These are phyloP conservation scores for Pseudogymnoascus sp. DNA, from an alignment of 2,329 filamentous ascomycete genomes.

Conservation along the genomic window DNA sequence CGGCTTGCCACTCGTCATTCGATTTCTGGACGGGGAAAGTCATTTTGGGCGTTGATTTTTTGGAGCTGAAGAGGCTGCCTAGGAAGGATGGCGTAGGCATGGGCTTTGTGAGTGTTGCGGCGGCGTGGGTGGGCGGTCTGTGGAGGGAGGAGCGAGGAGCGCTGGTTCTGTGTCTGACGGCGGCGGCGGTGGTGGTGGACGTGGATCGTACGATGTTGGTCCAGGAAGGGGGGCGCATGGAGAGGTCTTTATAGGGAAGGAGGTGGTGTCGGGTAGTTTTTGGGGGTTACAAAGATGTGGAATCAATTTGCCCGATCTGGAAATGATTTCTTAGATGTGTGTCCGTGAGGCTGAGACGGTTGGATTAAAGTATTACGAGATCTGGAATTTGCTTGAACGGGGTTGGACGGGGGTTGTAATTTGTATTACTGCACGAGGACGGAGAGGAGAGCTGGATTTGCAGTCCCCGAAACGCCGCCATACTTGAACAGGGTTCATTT, in stretches of 20 bases:
- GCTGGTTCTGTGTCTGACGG: conserved; percentile 29
- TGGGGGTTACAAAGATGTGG: not conserved
- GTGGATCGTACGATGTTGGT: conserved; percentile 36
- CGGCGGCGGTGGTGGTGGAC: conserved; percentile 31
- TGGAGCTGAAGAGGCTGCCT: conserved; percentile 61
- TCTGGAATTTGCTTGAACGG: not conserved
- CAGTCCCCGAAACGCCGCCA: not conserved
- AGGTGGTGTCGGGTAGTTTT: not conserved
- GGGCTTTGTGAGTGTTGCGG: conserved; percentile 41
- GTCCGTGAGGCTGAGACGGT: not conserved
- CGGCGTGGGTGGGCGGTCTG: conserved; percentile 28
- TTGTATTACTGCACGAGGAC: not conserved
- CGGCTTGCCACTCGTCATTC: conserved; percentile 80
- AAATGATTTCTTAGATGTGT: not conserved
- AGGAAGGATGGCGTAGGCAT: conserved; percentile 77
- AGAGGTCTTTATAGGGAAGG: conserved; percentile 21
- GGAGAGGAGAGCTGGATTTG: not conserved
- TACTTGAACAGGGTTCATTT: not conserved
- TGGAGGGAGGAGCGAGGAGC: conserved; percentile 23
- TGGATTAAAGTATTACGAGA: not conserved
- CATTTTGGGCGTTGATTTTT: conserved; percentile 49
- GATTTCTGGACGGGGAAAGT: conserved; percentile 73
- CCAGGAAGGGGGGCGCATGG: conserved; percentile 43
- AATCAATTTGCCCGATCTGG: not conserved
- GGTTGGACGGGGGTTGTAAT: not conserved